phyloP scores from a whole-genome alignment of 768 basidiomycete genomes.

The Phaeotremella skinneri region DNA sequence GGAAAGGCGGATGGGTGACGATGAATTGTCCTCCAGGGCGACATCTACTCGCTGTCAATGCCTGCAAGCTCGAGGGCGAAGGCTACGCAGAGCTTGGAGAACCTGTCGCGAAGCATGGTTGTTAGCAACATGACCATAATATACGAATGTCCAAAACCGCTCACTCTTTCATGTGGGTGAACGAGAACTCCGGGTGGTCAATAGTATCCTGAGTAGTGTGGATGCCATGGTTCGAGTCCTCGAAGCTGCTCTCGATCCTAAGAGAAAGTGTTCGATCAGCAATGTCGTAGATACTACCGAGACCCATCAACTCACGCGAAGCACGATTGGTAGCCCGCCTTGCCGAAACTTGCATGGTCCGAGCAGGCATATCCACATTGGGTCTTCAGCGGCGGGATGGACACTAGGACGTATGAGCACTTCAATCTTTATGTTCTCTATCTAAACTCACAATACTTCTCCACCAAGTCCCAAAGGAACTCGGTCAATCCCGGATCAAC shows the following conservation, averaged over 20 bases:
- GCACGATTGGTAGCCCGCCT: slow-evolving; percentile 75
- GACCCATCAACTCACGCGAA: slow-evolving; percentile 55
- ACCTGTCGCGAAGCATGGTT: slow-evolving; percentile 46
- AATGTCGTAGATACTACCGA: slow-evolving; percentile 61
- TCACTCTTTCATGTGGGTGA: slow-evolving; percentile 72
- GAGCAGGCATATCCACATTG: slow-evolving; percentile 90
- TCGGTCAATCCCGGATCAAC: slow-evolving; percentile 69
- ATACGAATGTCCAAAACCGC: slow-evolving; percentile 4
- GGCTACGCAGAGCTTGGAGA: slow-evolving; percentile 77
- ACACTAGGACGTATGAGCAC: slow-evolving; percentile 50
- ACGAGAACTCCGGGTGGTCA: slow-evolving; percentile 82
- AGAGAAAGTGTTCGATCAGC: slow-evolving; percentile 46
- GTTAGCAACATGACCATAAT: neutral
- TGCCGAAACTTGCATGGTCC: slow-evolving; percentile 61
- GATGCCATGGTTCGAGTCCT: slow-evolving; percentile 67
- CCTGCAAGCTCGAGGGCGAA: slow-evolving; percentile 71
- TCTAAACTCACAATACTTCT: slow-evolving; percentile 59
- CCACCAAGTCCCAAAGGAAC: slow-evolving; percentile 74
- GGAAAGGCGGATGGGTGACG: no score
- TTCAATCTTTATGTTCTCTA: neutral
- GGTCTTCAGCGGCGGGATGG: slow-evolving; percentile 82
- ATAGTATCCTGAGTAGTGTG: slow-evolving; percentile 77
- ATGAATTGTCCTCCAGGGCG: neutral
- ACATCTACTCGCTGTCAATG: slow-evolving; percentile 43
- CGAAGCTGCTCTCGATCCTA: slow-evolving; percentile 51